Evolutionary conservation across 1,284 basidiomycete genomes (phyloP).

Genomic region (Ustilago lituana): DNA sequence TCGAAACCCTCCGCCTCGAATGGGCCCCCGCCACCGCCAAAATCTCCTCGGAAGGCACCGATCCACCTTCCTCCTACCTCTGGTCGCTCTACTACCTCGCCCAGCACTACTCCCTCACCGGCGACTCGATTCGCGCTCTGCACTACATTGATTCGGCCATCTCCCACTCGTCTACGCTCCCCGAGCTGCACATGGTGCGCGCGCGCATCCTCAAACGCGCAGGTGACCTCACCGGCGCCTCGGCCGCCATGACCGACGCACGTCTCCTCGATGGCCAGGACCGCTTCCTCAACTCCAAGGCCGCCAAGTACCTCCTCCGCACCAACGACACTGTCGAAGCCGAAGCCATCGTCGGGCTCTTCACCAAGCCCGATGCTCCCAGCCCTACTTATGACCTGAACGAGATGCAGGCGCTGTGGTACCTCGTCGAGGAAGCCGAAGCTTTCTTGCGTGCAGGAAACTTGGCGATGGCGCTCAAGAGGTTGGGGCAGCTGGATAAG

Average conservation of each 20-base stretch:
- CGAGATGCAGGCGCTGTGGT: slow-evolving; percentile 95
- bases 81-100: slow-evolving; percentile 96
- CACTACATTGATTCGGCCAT: slow-evolving; percentile 76
- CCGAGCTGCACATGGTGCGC: slow-evolving; percentile 86
- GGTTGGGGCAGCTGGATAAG: slow-evolving; percentile 82
- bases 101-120: slow-evolving; percentile 80
- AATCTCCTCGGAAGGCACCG: slow-evolving; percentile 49
- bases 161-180: slow-evolving; percentile 88
- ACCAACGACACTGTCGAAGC: slow-evolving; percentile 74
- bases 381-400: slow-evolving; percentile 83
- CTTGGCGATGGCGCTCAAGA: slow-evolving; percentile 85
- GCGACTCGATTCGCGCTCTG: slow-evolving; percentile 72
- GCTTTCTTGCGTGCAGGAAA: slow-evolving; percentile 76
- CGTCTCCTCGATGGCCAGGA: slow-evolving; percentile 91
- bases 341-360: slow-evolving; percentile 54
- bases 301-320: slow-evolving; percentile 87
- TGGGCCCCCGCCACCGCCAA: slow-evolving; percentile 46
- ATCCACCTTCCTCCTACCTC: slow-evolving; percentile 85
- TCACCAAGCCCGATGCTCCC: slow-evolving; percentile 70
- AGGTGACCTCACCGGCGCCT: slow-evolving; percentile 82
- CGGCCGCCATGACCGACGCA: slow-evolving; percentile 81
- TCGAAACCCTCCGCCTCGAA: slow-evolving; percentile 62
- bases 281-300: slow-evolving; percentile 92
- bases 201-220: slow-evolving; percentile 87
- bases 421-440: slow-evolving; percentile 84